Evolutionary conservation across 2,329 filamentous ascomycete species (phyloP).

Genomic region (Passalora sequoiae): DNA sequence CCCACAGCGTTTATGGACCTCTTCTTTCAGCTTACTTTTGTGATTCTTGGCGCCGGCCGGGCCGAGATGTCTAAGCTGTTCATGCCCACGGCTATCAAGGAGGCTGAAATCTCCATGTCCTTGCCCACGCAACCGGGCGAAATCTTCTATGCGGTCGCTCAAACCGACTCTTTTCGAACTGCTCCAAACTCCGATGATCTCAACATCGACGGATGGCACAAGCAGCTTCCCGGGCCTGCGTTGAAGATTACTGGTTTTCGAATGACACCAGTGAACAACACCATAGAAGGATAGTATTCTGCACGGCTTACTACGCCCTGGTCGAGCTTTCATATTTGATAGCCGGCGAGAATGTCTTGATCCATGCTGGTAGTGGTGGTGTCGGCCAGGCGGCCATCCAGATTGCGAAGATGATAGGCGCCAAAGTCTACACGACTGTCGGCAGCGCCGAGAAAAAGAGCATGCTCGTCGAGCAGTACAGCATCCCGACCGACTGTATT

Average conservation of each 20-base stretch:
- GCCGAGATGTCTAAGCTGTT: neutral
- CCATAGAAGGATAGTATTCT: no score
- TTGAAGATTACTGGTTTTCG: neutral
- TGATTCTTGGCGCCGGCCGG: conserved; percentile 3
- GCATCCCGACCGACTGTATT: conserved; percentile 29
- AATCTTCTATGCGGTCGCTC: neutral
- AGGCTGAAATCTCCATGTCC: conserved; percentile 1
- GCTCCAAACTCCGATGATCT: neutral
- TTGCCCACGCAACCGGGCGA: conserved; percentile 17
- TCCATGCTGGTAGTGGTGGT: conserved; percentile 30
- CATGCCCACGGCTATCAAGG: conserved; percentile 2
- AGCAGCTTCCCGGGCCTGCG: neutral
- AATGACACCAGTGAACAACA: neutral
- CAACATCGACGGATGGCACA: neutral
- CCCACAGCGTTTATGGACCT: conserved; percentile 3
- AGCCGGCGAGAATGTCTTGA: conserved; percentile 33
- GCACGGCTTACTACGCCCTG: conserved; percentile 28
- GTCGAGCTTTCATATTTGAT: conserved; percentile 26
- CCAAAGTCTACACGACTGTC: conserved; percentile 29
- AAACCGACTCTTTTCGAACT: neutral
- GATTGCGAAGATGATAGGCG: conserved; percentile 21
- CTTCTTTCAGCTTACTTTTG: conserved; percentile 4
- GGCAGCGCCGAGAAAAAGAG: conserved; percentile 24
- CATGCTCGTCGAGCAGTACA: conserved; percentile 22
- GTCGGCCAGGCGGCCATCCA: conserved; percentile 31